These are phyloP conservation scores for Ophiostoma novo-ulmi DNA, from an alignment of 2,329 filamentous ascomycete genomes.

Conservation along the genomic window DNA sequence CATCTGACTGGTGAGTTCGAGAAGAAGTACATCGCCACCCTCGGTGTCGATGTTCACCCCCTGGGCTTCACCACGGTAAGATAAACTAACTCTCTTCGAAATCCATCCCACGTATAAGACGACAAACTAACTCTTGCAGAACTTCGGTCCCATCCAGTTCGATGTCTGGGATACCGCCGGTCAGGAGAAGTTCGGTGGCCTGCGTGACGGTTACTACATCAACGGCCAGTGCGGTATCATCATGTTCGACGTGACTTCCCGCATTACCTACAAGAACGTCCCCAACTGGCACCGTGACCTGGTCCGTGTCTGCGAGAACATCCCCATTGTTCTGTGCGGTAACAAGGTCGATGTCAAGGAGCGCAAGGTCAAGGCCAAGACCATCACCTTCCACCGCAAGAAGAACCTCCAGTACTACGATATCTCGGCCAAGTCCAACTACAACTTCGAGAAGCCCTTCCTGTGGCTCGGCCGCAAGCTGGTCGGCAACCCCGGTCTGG, in stretches of 20 bases:
- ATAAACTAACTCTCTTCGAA: constrained; percentile 30
- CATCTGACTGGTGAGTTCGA: constrained; percentile 99
- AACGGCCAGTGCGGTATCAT: constrained; percentile 99
- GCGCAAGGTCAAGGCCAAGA: constrained; percentile 99
- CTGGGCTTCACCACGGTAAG: constrained; percentile 96
- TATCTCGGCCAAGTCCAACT: constrained; percentile 99
- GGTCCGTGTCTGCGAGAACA: constrained; percentile 98
- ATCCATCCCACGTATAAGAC: background rate
- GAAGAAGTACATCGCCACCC: constrained; percentile 99
- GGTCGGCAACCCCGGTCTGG: constrained; percentile 82
- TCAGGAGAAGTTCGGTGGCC: constrained; percentile 99
- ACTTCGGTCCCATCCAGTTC: constrained; percentile 95
- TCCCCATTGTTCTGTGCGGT: constrained; percentile 94
- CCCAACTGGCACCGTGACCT: constrained; percentile 99
- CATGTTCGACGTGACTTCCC: constrained; percentile 99
- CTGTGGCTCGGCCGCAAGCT: constrained; percentile 98
- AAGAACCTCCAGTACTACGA: constrained; percentile 99
- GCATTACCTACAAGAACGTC: constrained; percentile 99
- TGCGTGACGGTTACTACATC: constrained; percentile 99
- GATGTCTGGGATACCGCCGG: constrained; percentile 99
- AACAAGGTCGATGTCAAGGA: constrained; percentile 99
- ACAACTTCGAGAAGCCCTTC: constrained; percentile 99
- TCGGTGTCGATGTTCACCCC: constrained; percentile 98
- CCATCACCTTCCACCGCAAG: constrained; percentile 99
- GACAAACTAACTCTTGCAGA: constrained; percentile 46